Percentiles rank a stretch among this genome's conserved stretches.
These are phyloP conservation scores for Cystobasidium pallidum DNA, from an alignment of 1,284 basidiomycete species.

Conservation along the genomic window DNA sequence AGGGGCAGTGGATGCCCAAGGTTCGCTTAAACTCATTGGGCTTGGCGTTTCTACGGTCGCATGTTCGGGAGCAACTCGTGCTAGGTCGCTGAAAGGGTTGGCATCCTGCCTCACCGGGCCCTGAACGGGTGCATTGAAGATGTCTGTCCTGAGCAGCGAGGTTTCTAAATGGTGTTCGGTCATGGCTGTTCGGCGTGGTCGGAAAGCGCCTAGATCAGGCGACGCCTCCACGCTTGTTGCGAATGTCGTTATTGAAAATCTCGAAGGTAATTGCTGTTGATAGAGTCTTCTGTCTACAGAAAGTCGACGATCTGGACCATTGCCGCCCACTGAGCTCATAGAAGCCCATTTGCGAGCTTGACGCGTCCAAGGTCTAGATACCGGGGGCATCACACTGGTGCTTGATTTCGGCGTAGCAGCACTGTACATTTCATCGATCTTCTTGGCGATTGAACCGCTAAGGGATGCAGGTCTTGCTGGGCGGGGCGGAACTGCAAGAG, in stretches of 20 bases:
- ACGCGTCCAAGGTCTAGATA: constrained; percentile 9
- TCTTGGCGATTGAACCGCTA: constrained; percentile 15
- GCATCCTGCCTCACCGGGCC: not conserved
- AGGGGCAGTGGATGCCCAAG: not conserved
- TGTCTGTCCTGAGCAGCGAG: constrained; percentile 17
- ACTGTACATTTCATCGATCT: constrained; percentile 18
- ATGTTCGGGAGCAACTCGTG: not conserved
- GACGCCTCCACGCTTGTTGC: constrained; percentile 21
- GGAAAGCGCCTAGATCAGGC: constrained; percentile 21
- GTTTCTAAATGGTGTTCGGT: constrained; percentile 6
- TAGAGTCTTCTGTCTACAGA: constrained; percentile 17
- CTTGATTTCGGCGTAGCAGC: constrained; percentile 8
- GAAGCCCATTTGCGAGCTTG: constrained; percentile 30
- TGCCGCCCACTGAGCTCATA: constrained; percentile 7
- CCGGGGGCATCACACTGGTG: not conserved
- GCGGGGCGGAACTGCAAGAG: constrained; percentile 22
- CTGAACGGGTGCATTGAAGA: not conserved
- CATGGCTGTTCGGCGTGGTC: constrained; percentile 25
- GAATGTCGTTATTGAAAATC: constrained; percentile 35
- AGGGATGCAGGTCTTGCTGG: constrained; percentile 28
- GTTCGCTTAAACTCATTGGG: constrained; percentile 21
- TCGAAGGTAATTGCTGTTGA: constrained; percentile 26
- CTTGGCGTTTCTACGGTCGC: constrained; percentile 5
- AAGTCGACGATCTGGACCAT: constrained; percentile 10
- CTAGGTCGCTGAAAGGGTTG: constrained; percentile 10